Base-by-base conservation (phyloP, 116 monocot genomes). In the Papilionanthe hybrid region DNA sequence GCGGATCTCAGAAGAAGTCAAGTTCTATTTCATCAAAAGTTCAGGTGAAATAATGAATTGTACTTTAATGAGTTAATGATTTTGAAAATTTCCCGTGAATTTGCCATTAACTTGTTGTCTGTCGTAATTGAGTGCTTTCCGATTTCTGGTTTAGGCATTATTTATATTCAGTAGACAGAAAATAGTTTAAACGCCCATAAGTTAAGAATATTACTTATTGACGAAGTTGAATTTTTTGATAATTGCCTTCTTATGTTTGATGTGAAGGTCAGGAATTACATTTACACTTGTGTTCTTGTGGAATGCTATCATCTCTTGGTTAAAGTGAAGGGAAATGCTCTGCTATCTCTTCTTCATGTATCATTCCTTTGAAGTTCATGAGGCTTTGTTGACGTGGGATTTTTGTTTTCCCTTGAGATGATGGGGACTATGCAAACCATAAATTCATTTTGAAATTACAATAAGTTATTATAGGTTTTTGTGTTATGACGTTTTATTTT, bases 1-100 rank as follows among this genome's bases (percentile, higher is more conserved):
- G 76, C 68, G 83, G 85, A 25, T 87, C 83, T 79, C 79, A 79
- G 60, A 90, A 90, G 72, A 87, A 90, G 77, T 42, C 90, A 81
- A 86, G 84, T 68, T 79, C 84, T 25, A 75, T 58, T 69, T 71
- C 86, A 63, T 83, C 90, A 66, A 90, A 90, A 85, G 72, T 68
- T 37, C 87, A 90, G 87, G 87, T 90, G 79, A 65, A 53, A n/a
- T 75, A 15, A 42, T 42, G 13, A 18, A 67, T 13, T 12, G 41
- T 48, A 47, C 69, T 67, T 19, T 48, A 48, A 49, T 28, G 5
- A 13, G 9, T 75, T 75, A 48, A 48, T 48, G 13, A 50, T 11
- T 75, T 47, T 75, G 49, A 75, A 75, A 19, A n/a, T 71, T 71
- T 71, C 18, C 37, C 9, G 7, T 75, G 4, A 50, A 48, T 23